These are phyloP conservation scores for Lippia alba DNA, from an alignment of 305 asterid genomes.

Conservation along the genomic window DNA sequence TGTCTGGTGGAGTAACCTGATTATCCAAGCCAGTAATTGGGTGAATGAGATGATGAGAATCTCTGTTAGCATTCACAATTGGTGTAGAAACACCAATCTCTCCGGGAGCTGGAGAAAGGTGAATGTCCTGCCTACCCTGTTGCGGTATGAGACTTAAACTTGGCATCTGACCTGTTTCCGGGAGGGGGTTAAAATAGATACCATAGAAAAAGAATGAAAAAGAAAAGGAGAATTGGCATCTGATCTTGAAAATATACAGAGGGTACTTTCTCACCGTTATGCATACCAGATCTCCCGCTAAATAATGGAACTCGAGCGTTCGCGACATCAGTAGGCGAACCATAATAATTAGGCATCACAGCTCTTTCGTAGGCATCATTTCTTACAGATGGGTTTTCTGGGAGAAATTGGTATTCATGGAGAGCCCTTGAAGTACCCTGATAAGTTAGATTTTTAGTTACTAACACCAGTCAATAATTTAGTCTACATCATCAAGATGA, in stretches of 20 bases:
- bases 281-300: slow-evolving; percentile 53
- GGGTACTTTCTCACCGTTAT: slow-evolving; percentile 57
- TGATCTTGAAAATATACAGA: slow-evolving; percentile 61
- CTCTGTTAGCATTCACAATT: slow-evolving; percentile 46
- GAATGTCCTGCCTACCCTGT: slow-evolving; percentile 60
- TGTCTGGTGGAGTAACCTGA: slow-evolving; percentile 59
- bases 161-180: slow-evolving; percentile 48
- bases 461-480: slow-evolving; percentile 22
- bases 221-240: slow-evolving; percentile 38
- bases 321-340: slow-evolving; percentile 60
- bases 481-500: slow-evolving; percentile 18
- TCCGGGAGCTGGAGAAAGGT: slow-evolving; percentile 59
- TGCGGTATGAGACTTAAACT: slow-evolving; percentile 61
- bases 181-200: too few relatives aligned
- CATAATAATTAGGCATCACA: slow-evolving; percentile 54
- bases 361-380: slow-evolving; percentile 57
- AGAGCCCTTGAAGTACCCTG: slow-evolving; percentile 77
- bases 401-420: slow-evolving; percentile 86
- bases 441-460: slow-evolving; percentile 35
- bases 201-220: too few relatives aligned
- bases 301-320: slow-evolving; percentile 59
- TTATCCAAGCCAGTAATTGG: slow-evolving; percentile 51
- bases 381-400: slow-evolving; percentile 78
- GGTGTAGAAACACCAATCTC: slow-evolving; percentile 55
- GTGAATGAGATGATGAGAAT: slow-evolving; percentile 52